Evolutionary conservation across 805 yeast genomes (phyloP).

Genomic region (Candida pseudofarinosa): DNA sequence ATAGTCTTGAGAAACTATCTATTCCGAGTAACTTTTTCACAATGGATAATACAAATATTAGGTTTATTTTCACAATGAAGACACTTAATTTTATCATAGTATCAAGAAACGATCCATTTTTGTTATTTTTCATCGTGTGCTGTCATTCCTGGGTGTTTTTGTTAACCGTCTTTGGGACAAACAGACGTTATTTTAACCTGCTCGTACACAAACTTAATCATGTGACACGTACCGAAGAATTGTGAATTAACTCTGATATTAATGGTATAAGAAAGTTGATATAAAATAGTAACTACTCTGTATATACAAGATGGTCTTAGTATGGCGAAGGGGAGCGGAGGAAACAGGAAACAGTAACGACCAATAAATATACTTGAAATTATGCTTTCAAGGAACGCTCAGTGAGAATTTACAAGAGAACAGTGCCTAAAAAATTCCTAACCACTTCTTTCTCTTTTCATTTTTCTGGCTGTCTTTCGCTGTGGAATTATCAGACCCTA

Average conservation of each 20-base stretch:
- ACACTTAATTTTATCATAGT: conserved; percentile 1
- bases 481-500: conserved; percentile 20
- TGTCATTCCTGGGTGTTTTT: background rate
- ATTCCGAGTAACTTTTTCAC: conserved; percentile 1
- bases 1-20: background rate
- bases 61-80: background rate
- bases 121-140: background rate
- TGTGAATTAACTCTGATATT: no score
- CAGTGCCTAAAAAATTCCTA: conserved; percentile 17
- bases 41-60: background rate
- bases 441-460: conserved; percentile 21
- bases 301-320: background rate
- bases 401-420: no score
- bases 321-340: no score
- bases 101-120: background rate
- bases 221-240: no score
- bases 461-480: conserved; percentile 3
- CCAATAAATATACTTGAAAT: no score
- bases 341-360: no score
- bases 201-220: background rate
- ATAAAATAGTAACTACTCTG: background rate
- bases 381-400: no score
- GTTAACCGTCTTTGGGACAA: background rate
- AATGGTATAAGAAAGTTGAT: no score
- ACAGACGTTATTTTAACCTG: background rate